Percentiles rank a stretch among this genome's conserved stretches.
Evolutionary conservation across 768 basidiomycete genomes (phyloP).

Genomic region (Boletus sp.): DNA sequence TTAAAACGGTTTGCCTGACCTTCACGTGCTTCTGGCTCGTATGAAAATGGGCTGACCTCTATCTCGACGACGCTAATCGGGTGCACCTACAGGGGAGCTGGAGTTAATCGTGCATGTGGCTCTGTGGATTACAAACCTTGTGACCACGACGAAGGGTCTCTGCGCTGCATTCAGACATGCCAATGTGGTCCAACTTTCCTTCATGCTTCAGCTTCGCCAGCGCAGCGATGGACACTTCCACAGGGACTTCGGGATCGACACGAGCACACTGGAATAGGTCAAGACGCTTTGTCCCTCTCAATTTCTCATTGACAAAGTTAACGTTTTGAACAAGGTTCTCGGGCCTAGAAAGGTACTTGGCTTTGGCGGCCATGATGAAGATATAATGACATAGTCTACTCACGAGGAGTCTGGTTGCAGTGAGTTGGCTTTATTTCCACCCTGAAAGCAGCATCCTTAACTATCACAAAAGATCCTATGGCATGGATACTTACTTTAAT

Average conservation of each 20-base stretch:
- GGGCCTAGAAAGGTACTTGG: slow-evolving; percentile 3
- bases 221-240: slow-evolving; percentile 47
- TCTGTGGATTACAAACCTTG: slow-evolving; percentile 9
- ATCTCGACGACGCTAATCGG: slow-evolving; percentile 64
- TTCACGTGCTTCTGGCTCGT: slow-evolving; percentile 49
- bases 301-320: slow-evolving; percentile 38
- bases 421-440: not conserved
- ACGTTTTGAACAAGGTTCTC: slow-evolving; percentile 51
- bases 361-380: not conserved
- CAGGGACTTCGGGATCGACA: slow-evolving; percentile 39
- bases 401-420: slow-evolving; percentile 29
- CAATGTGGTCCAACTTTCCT: slow-evolving; percentile 49
- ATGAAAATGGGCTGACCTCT: slow-evolving; percentile 63
- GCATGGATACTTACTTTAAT: slow-evolving; percentile 26
- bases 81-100: slow-evolving; percentile 37
- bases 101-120: not conserved
- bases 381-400: slow-evolving; percentile 1
- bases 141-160: slow-evolving; percentile 44
- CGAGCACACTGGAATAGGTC: slow-evolving; percentile 61
- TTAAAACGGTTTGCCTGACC: slow-evolving; percentile 20
- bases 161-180: slow-evolving; percentile 53
- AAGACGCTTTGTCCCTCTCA: slow-evolving; percentile 53
- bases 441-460: slow-evolving; percentile 36
- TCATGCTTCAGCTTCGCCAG: slow-evolving; percentile 39
- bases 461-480: slow-evolving; percentile 25